Conservation (phyloP, 352 stramenopile genomes). For the Lagenidium giganteum region DNA sequence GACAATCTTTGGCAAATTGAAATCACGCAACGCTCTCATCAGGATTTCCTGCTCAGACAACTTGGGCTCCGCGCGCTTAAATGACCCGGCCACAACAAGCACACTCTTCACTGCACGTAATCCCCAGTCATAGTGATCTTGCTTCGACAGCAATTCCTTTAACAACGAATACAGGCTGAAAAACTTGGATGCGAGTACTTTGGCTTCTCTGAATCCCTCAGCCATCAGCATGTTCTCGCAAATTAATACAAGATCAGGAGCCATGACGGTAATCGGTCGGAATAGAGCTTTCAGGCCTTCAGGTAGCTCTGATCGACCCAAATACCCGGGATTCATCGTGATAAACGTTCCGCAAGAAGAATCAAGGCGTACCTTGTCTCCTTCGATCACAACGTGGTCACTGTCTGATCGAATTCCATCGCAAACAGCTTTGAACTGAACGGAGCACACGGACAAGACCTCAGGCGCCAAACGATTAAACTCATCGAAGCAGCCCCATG, state of each 20-base stretch:
- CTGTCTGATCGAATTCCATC: constrained; percentile 89
- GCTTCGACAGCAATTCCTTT: constrained; percentile 90
- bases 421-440: constrained; percentile 95
- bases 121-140: constrained; percentile 96
- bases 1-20: constrained; percentile 96
- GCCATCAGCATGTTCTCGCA: constrained; percentile 98
- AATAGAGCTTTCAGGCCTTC: constrained; percentile 95
- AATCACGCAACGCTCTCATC: constrained; percentile 93
- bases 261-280: constrained; percentile 94
- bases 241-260: constrained; percentile 94
- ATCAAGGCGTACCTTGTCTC: constrained; percentile 86
- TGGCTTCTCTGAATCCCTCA: constrained; percentile 92
- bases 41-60: constrained; percentile 90
- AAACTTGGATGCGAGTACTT: constrained; percentile 92
- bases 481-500: constrained; percentile 96
- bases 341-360: constrained; percentile 92
- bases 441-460: constrained; percentile 89
- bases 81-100: constrained; percentile 88
- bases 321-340: constrained; percentile 96
- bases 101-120: constrained; percentile 94
- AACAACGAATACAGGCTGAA: constrained; percentile 93
- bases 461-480: constrained; percentile 93
- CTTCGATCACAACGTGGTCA: constrained; percentile 88
- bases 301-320: constrained; percentile 91
- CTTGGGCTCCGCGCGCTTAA: constrained; percentile 92